Conservation (phyloP, 2,329 filamentous ascomycete genomes). For the Scedosporium boydii region DNA sequence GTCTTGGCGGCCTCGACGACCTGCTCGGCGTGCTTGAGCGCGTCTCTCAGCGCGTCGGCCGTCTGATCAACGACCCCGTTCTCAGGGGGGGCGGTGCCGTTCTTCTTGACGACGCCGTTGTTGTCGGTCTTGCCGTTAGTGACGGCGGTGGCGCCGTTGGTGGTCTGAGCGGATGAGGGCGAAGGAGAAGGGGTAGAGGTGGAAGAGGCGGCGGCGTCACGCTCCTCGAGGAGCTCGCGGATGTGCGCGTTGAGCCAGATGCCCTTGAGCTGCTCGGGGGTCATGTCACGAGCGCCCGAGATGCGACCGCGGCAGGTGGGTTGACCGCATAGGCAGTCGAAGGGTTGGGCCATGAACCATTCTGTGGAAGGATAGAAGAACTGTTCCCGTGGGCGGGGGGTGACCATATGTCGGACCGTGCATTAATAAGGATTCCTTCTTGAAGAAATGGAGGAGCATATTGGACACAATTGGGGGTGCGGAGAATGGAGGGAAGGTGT, state of each 20-base stretch:
- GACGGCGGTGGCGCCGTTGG: slow-evolving; percentile 4
- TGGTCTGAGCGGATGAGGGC: too few relatives aligned
- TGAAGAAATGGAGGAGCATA: not conserved
- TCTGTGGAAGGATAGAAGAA: slow-evolving; percentile 73
- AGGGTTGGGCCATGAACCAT: slow-evolving; percentile 65
- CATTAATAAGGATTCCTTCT: not conserved
- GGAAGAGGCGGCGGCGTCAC: slow-evolving; percentile 8
- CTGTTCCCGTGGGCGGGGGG: slow-evolving; percentile 14
- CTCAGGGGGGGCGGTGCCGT: slow-evolving; percentile 7
- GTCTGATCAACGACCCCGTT: slow-evolving; percentile 25
- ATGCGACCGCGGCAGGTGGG: slow-evolving; percentile 52
- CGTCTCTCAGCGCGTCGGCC: slow-evolving; percentile 29
- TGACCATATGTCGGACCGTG: not conserved
- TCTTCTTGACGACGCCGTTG: slow-evolving; percentile 8
- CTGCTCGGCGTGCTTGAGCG: slow-evolving; percentile 35
- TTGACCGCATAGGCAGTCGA: slow-evolving; percentile 53
- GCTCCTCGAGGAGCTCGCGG: slow-evolving; percentile 40
- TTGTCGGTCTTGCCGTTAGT: slow-evolving; percentile 1
- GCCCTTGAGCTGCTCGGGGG: slow-evolving; percentile 39
- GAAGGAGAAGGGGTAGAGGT: not conserved
- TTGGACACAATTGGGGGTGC: not conserved
- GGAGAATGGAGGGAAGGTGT: not conserved
- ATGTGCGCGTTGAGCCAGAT: slow-evolving; percentile 57
- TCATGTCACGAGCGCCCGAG: slow-evolving; percentile 53
- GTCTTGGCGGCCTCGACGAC: slow-evolving; percentile 33